A percentile compares a stretch with the other conserved stretches of the same genome.
Conservation (phyloP, 2,329 filamentous ascomycete genomes). For the Bertia moriformis region DNA sequence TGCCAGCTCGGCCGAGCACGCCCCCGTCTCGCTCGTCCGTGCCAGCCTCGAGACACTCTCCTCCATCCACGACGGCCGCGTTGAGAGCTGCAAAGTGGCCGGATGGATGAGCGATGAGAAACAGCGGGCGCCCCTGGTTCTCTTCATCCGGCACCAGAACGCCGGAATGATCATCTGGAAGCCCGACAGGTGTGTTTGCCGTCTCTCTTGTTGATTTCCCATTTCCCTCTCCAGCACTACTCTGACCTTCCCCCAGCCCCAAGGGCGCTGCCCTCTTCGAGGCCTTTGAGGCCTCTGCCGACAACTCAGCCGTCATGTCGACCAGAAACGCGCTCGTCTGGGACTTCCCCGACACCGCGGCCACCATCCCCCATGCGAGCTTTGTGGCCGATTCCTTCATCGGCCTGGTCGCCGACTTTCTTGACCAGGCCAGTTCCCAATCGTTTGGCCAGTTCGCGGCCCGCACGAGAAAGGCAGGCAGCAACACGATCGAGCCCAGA, state of each 20-base stretch:
- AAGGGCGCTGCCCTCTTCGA: conserved; percentile 32
- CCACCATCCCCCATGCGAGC: conserved; percentile 23
- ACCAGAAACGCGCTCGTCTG: conserved; percentile 35
- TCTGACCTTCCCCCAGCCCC: too few relatives aligned
- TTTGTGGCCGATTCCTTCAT: conserved; percentile 28
- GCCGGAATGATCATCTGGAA: neutral
- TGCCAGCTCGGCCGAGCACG: neutral
- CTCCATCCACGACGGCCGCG: neutral
- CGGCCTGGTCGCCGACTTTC: conserved; percentile 28
- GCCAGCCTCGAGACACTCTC: neutral
- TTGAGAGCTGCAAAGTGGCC: neutral
- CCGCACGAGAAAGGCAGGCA: conserved; percentile 32
- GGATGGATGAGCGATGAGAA: neutral
- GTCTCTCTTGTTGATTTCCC: too few relatives aligned
- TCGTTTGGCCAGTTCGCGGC: conserved; percentile 36
- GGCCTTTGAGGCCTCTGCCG: conserved; percentile 43
- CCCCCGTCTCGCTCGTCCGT: neutral
- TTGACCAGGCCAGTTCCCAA: conserved; percentile 40
- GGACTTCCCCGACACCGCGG: conserved; percentile 42
- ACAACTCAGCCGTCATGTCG: conserved; percentile 33
- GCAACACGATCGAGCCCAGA: conserved; percentile 32
- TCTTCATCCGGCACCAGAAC: neutral
- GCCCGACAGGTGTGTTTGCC: too few relatives aligned
- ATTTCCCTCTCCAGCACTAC: too few relatives aligned
- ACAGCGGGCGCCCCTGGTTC: neutral